Base-by-base conservation (phyloP, 768 basidiomycete genomes). In the Auricularia heimuer region DNA sequence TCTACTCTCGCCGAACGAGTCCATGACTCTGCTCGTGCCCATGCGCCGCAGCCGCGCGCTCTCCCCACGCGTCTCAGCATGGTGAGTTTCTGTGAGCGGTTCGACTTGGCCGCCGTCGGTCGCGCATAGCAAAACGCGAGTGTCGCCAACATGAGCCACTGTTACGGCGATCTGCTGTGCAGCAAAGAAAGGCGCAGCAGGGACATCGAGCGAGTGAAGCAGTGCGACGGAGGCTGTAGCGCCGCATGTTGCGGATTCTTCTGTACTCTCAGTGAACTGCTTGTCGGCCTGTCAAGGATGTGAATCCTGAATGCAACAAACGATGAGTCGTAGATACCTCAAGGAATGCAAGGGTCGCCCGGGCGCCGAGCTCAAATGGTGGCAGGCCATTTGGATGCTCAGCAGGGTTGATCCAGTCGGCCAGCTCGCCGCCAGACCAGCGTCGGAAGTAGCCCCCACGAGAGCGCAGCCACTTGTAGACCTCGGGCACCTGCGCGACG, bases 111-210 rank as follows among this genome's bases (percentile, higher is more conserved):
- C 94, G 36, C 82, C 84, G 21, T 86, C 77, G 0, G 86, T 85
- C 4, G 88, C 81, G 65, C 92, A 92, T 47, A 99, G 76, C 12
- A 98, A 74, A 3, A 94, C 91, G 44, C 93, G 85, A 1, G 95
- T 96, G 74, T 98, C 95, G 4, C 94, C 96, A 70, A 90, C 89
- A 74, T 99, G 97, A 12, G 93, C 94, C 35, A 98, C 86, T 2
- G 92, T 96, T 64, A 98, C 77, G 3, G 87, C 84, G 21, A 98
- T 73, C 67, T 78, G 83, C 64, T 87, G 72, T 1, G 96, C 85
- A 14, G 87, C 80, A 74, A 93, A 98, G 77, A 94, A 98, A 0
- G 95, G 90, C 4, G 83, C 56, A 7, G 84, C 79, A 14, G 92
- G 93, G 4, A 77, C 72, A 73, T 98, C 96, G 16, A 98, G 79